Conservation (phyloP, 345 rosid genomes). For the Salix exigua region DNA sequence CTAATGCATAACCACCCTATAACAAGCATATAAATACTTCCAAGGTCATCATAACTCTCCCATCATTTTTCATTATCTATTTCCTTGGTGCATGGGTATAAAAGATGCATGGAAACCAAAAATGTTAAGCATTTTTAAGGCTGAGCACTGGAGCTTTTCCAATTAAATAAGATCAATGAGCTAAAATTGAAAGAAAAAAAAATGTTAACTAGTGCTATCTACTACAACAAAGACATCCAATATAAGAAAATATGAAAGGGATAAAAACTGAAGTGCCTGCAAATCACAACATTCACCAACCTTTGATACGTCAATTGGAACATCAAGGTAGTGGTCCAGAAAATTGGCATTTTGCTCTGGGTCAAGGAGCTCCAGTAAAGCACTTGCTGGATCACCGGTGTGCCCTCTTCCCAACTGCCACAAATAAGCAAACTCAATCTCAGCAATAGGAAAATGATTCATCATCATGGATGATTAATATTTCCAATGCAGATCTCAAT, state of each 20-base stretch:
- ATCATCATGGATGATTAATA: background rate
- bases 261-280: background rate
- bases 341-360: conserved; percentile 99
- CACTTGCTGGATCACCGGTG: conserved; percentile 99
- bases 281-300: conserved; percentile 33
- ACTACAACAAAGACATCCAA: background rate
- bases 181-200: background rate
- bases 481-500: background rate
- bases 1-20: background rate
- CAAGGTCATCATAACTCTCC: background rate
- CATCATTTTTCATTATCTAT: background rate
- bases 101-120: background rate
- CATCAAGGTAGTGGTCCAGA: conserved; percentile 97
- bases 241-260: background rate
- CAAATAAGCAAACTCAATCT: background rate
- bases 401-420: conserved; percentile 94
- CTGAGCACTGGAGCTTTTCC: background rate
- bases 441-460: background rate
- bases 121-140: background rate
- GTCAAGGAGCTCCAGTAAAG: conserved; percentile 96
- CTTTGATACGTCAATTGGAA: conserved; percentile 92
- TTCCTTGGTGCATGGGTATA: background rate
- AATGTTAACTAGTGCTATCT: background rate
- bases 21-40: background rate
- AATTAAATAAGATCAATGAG: too few species aligned